Evolutionary conservation across 2,329 filamentous ascomycete species (phyloP).

Genomic region (Colletotrichum sp.): DNA sequence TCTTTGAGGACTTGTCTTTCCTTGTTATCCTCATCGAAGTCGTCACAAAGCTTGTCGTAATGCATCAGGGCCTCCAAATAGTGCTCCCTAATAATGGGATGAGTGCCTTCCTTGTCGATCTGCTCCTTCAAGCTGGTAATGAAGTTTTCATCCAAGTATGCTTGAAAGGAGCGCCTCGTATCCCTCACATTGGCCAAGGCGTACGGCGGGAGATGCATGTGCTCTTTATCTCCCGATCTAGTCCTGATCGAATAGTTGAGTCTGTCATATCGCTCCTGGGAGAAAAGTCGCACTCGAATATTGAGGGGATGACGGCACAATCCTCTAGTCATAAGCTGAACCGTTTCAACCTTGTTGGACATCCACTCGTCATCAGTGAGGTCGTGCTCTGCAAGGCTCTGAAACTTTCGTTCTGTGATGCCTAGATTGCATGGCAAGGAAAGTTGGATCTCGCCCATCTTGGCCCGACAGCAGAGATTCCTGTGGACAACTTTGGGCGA

Average conservation of each 20-base stretch:
- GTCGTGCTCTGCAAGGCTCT: slow-evolving; percentile 37
- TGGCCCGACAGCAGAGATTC: slow-evolving; percentile 48
- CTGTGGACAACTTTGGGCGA: slow-evolving; percentile 54
- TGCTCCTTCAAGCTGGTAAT: not conserved
- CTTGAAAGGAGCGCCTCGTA: slow-evolving; percentile 36
- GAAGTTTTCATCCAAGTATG: slow-evolving; percentile 35
- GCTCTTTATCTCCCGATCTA: not conserved
- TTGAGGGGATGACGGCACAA: slow-evolving; percentile 39
- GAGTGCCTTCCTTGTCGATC: not conserved
- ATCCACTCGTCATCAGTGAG: slow-evolving; percentile 37
- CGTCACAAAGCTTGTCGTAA: slow-evolving; percentile 22
- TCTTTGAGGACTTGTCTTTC: slow-evolving; percentile 42
- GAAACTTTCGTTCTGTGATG: slow-evolving; percentile 47
- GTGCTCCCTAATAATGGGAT: not conserved
- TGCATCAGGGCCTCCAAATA: slow-evolving; percentile 25
- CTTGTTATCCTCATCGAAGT: not conserved
- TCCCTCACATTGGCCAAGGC: slow-evolving; percentile 43
- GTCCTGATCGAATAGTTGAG: slow-evolving; percentile 40
- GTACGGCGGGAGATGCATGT: slow-evolving; percentile 38
- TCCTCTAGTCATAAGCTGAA: slow-evolving; percentile 42
- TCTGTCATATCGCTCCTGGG: slow-evolving; percentile 37
- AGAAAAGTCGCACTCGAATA: slow-evolving; percentile 48
- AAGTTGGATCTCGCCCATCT: slow-evolving; percentile 44
- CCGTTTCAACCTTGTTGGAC: slow-evolving; percentile 29
- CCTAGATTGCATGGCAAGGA: slow-evolving; percentile 39